Conservation (phyloP, 768 basidiomycete species). For the Strobilomyces echinocephalus region DNA sequence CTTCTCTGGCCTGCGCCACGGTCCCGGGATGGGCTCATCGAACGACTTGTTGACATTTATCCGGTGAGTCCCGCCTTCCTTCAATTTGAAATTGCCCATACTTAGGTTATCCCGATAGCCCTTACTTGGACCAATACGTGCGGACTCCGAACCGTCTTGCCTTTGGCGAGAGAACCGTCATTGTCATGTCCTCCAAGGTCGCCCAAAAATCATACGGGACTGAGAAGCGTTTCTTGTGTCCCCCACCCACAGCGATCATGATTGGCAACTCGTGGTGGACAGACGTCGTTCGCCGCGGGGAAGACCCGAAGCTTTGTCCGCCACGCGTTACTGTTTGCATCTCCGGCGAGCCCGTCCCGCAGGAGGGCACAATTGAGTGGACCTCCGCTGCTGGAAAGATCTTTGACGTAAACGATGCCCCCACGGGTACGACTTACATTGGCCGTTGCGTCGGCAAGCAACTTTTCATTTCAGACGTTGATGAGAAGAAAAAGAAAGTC, state of each 20-base stretch:
- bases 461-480: conserved; percentile 91
- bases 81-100: conserved; percentile 16
- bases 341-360: conserved; percentile 82
- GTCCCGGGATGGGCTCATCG: conserved; percentile 53
- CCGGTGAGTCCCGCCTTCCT: conserved; percentile 42
- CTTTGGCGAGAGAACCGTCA: conserved; percentile 88
- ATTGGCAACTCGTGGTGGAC: conserved; percentile 96
- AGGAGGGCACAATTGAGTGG: conserved; percentile 87
- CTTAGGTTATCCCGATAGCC: conserved; percentile 38
- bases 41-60: conserved; percentile 79
- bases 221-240: conserved; percentile 93
- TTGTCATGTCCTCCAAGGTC: conserved; percentile 97
- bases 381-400: conserved; percentile 78
- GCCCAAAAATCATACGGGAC: conserved; percentile 97
- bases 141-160: conserved; percentile 80
- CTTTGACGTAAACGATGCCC: conserved; percentile 76
- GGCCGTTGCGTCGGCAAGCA: conserved; percentile 93
- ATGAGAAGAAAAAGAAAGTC: conserved; percentile 93
- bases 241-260: conserved; percentile 90
- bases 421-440: conserved; percentile 80
- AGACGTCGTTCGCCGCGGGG: conserved; percentile 67
- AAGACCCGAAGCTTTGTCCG: conserved; percentile 67
- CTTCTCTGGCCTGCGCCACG: conserved; percentile 60
- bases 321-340: conserved; percentile 87
- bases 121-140: conserved; percentile 82